These are phyloP conservation scores for Nelumbo lutea DNA, from an alignment of 164 flowering plant genomes.

Conservation along the genomic window DNA sequence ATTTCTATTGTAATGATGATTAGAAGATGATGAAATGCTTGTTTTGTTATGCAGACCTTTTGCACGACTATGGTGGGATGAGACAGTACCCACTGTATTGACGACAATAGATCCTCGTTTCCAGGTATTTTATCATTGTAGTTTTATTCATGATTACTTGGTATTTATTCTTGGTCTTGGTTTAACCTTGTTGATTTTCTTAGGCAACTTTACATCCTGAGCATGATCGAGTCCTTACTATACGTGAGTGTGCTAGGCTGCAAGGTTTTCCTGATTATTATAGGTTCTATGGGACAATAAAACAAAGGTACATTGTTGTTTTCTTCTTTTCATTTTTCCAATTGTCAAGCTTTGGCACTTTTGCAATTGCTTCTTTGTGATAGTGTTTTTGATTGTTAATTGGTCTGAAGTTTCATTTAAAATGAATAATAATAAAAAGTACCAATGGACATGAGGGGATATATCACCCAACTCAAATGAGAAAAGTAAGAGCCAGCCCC, in stretches of 20 bases:
- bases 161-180: neutral
- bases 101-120: constrained; percentile 33
- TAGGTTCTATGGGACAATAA: constrained; percentile 40
- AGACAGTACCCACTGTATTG: constrained; percentile 50
- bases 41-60: constrained; percentile 36
- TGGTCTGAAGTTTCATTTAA: no score
- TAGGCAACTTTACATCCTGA: constrained; percentile 56
- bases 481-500: no score
- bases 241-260: constrained; percentile 56
- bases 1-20: no score
- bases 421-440: no score
- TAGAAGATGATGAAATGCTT: neutral
- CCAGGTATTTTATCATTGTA: constrained; percentile 29
- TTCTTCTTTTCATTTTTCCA: neutral
- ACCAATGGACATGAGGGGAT: no score
- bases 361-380: neutral
- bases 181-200: neutral
- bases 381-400: neutral
- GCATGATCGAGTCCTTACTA: constrained; percentile 53
- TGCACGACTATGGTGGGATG: constrained; percentile 76
- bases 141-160: neutral
- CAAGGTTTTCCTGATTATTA: constrained; percentile 67
- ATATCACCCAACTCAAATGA: no score
- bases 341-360: neutral
- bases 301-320: constrained; percentile 31